Conservation (phyloP, 495 filamentous ascomycete species). For the Arthonia radiata region DNA sequence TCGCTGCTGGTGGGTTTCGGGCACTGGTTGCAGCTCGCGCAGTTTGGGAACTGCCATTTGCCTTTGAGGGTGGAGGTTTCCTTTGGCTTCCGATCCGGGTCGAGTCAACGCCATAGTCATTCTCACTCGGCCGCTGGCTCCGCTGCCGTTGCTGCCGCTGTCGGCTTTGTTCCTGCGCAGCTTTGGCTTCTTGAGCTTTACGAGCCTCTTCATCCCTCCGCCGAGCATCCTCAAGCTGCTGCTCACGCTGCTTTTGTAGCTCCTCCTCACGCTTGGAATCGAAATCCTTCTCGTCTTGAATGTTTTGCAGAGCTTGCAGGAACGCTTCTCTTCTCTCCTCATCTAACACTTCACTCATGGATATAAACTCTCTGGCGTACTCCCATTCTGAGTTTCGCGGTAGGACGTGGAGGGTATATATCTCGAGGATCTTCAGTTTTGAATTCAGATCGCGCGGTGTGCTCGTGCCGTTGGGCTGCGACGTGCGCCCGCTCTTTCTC, state of each 20-base stretch:
- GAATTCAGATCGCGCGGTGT: slow-evolving; percentile 42
- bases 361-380: slow-evolving; percentile 76
- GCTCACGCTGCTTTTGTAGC: slow-evolving; percentile 5
- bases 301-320: slow-evolving; percentile 34
- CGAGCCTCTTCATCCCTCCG: slow-evolving; percentile 38
- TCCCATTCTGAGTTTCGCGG: slow-evolving; percentile 84
- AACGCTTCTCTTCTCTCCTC: slow-evolving; percentile 79
- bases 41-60: too few species aligned
- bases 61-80: too few species aligned
- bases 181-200: slow-evolving; percentile 15
- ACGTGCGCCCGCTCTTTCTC: slow-evolving; percentile 2
- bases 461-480: slow-evolving; percentile 31
- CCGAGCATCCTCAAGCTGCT: slow-evolving; percentile 11
- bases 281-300: slow-evolving; percentile 43
- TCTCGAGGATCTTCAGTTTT: slow-evolving; percentile 69
- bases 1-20: too few species aligned
- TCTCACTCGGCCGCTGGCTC: slow-evolving; percentile 11
- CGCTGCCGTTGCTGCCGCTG: slow-evolving; percentile 34
- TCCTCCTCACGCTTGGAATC: slow-evolving; percentile 45
- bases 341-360: slow-evolving; percentile 57
- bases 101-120: background rate
- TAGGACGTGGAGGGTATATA: slow-evolving; percentile 83
- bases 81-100: too few species aligned
- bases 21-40: too few species aligned
- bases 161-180: slow-evolving; percentile 29